phyloP scores from a whole-genome alignment of 2,329 filamentous ascomycete species.

The Phyllosticta citriasiana region DNA sequence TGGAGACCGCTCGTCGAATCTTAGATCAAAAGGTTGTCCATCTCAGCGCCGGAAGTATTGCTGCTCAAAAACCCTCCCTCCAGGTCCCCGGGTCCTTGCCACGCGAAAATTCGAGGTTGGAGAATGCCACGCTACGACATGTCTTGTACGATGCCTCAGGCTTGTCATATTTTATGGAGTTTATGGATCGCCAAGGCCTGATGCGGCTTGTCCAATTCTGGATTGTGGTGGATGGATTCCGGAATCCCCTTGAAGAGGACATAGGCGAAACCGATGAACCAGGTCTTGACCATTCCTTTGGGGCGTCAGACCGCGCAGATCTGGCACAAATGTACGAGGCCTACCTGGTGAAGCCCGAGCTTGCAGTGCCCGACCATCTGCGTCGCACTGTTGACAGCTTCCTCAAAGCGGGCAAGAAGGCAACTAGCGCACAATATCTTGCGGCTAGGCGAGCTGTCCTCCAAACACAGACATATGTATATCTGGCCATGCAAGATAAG shows the following conservation, averaged over 20 bases:
- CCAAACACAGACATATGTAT: conserved; percentile 67
- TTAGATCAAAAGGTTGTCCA: conserved; percentile 82
- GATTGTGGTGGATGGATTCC: conserved; percentile 93
- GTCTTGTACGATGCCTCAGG: conserved; percentile 84
- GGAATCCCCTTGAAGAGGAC: conserved; percentile 84
- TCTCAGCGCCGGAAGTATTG: conserved; percentile 57
- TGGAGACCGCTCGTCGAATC: conserved; percentile 86
- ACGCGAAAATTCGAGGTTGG: conserved; percentile 51
- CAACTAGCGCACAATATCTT: conserved; percentile 72
- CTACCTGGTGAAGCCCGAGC: conserved; percentile 72
- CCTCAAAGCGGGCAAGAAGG: conserved; percentile 63
- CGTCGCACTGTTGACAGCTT: conserved; percentile 66
- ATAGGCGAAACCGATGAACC: conserved; percentile 58
- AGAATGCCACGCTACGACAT: conserved; percentile 69
- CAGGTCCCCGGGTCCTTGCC: conserved; percentile 27
- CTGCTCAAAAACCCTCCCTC: conserved; percentile 29
- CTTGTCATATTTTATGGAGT: conserved; percentile 98
- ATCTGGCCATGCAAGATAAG: conserved; percentile 73
- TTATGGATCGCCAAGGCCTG: conserved; percentile 83
- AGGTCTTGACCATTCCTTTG: conserved; percentile 51
- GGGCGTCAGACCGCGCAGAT: conserved; percentile 74
- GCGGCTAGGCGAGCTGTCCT: conserved; percentile 73
- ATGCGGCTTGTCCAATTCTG: conserved; percentile 95
- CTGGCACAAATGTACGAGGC: conserved; percentile 85
- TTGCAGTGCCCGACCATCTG: conserved; percentile 63